Percentiles rank a stretch among this genome's conserved stretches.
phyloP scores from a whole-genome alignment of 805 yeast genomes.

The Candida gorgasii region DNA sequence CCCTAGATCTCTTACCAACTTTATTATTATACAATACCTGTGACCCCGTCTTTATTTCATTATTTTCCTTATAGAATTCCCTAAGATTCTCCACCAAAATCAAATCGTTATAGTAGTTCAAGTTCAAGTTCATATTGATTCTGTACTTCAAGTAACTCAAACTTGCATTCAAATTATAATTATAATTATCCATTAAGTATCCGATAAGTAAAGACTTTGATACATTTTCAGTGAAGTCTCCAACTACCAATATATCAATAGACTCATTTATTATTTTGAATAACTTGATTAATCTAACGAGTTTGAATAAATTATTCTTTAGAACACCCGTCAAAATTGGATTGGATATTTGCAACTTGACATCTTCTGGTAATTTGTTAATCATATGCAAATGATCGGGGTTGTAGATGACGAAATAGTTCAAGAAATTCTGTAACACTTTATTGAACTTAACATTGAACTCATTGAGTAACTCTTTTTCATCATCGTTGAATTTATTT shows the following conservation, averaged over 20 bases:
- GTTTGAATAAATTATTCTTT: constrained; percentile 36
- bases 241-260: constrained; percentile 33
- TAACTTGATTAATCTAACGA: constrained; percentile 36
- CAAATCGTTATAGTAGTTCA: constrained; percentile 40
- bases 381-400: constrained; percentile 28
- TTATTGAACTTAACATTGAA: constrained; percentile 31
- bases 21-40: constrained; percentile 22
- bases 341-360: constrained; percentile 24
- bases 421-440: constrained; percentile 39
- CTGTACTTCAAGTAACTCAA: constrained; percentile 23
- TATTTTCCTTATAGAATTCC: constrained; percentile 37
- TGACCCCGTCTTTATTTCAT: constrained; percentile 23
- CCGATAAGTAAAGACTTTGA: constrained; percentile 37
- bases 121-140: constrained; percentile 22
- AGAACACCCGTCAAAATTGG: constrained; percentile 42
- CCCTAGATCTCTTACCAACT: constrained; percentile 23
- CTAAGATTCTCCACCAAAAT: constrained; percentile 39
- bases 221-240: constrained; percentile 25
- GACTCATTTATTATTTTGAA: constrained; percentile 32
- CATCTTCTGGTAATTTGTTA: constrained; percentile 29
- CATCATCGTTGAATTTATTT: constrained; percentile 19
- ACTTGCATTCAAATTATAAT: constrained; percentile 33
- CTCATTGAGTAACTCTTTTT: constrained; percentile 22
- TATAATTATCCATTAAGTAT: constrained; percentile 42
- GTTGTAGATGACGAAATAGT: constrained; percentile 35